Conservation (phyloP, 1,284 basidiomycete species). For the Schizophyllum commune region DNA sequence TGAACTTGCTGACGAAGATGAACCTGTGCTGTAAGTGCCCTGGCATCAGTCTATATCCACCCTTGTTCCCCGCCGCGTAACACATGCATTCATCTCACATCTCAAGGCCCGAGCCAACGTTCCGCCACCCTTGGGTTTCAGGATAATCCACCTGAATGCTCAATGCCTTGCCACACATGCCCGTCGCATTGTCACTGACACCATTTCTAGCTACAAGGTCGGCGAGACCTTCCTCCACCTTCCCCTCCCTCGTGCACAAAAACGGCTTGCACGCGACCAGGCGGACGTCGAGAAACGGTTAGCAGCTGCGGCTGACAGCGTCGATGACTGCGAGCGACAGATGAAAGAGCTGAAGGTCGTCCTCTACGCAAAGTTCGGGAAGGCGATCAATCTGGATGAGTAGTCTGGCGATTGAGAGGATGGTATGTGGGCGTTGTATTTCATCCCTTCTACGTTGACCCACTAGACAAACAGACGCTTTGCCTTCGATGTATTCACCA, state of each 20-base stretch:
- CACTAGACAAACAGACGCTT: too few relatives aligned
- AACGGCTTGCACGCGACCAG: slow-evolving; percentile 70
- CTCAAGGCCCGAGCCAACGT: too few relatives aligned
- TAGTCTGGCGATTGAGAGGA: slow-evolving; percentile 14
- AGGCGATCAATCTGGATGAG: slow-evolving; percentile 87
- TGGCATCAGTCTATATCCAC: too few relatives aligned
- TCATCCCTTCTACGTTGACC: background rate
- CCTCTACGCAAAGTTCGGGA: slow-evolving; percentile 90
- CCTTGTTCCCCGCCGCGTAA: too few relatives aligned
- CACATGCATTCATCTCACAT: too few relatives aligned
- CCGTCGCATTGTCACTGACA: background rate
- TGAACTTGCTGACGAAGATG: slow-evolving; percentile 83
- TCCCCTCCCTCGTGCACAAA: slow-evolving; percentile 61
- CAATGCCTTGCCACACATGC: slow-evolving; percentile 16
- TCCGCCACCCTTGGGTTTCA: too few relatives aligned
- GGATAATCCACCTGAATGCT: too few relatives aligned
- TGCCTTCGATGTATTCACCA: too few relatives aligned
- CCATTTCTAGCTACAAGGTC: slow-evolving; percentile 67
- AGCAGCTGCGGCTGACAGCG: slow-evolving; percentile 41
- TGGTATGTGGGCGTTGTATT: background rate
- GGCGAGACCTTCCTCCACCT: slow-evolving; percentile 88
- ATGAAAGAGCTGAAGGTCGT: slow-evolving; percentile 89
- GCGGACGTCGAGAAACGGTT: slow-evolving; percentile 55
- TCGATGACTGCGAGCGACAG: slow-evolving; percentile 69
- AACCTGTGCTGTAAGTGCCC: slow-evolving; percentile 54